Conservation (phyloP, 2,329 filamentous ascomycete genomes). For the Daldinia sp. region DNA sequence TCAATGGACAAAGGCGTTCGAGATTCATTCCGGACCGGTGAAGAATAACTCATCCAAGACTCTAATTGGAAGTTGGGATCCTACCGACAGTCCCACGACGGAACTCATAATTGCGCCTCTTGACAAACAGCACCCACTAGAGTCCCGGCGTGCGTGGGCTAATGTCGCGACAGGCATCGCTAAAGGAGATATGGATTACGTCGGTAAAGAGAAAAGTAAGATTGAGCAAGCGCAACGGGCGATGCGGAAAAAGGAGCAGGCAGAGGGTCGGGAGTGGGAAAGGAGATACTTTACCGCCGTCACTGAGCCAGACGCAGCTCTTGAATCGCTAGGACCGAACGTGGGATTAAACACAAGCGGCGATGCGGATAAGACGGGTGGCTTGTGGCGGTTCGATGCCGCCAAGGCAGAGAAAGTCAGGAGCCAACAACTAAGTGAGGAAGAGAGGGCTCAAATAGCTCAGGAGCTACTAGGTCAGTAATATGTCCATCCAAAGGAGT, state of each 20-base stretch:
- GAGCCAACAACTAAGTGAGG: constrained; percentile 46
- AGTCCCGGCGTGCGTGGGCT: constrained; percentile 81
- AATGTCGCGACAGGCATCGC: constrained; percentile 77
- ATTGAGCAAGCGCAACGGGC: constrained; percentile 85
- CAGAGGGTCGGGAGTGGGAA: constrained; percentile 78
- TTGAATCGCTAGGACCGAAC: constrained; percentile 54
- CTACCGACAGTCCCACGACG: constrained; percentile 40
- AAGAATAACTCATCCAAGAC: constrained; percentile 46
- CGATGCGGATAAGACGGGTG: constrained; percentile 68
- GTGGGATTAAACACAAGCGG: constrained; percentile 60
- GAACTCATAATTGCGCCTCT: constrained; percentile 56
- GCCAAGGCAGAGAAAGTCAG: constrained; percentile 55
- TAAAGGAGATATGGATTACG: constrained; percentile 77
- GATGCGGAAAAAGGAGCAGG: constrained; percentile 62
- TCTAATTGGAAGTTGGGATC: constrained; percentile 52
- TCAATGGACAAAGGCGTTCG: constrained; percentile 55
- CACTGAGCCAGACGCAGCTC: constrained; percentile 53
- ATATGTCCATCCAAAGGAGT: not conserved
- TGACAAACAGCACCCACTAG: constrained; percentile 78
- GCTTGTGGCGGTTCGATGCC: constrained; percentile 65
- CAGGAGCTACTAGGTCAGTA: constrained; percentile 47
- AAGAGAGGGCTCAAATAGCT: constrained; percentile 51
- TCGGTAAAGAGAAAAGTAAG: constrained; percentile 75
- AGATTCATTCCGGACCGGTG: constrained; percentile 43
- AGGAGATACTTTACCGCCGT: constrained; percentile 78